Conservation (phyloP, 2,329 filamentous ascomycete genomes). For the Chaetomiaceae sp. region DNA sequence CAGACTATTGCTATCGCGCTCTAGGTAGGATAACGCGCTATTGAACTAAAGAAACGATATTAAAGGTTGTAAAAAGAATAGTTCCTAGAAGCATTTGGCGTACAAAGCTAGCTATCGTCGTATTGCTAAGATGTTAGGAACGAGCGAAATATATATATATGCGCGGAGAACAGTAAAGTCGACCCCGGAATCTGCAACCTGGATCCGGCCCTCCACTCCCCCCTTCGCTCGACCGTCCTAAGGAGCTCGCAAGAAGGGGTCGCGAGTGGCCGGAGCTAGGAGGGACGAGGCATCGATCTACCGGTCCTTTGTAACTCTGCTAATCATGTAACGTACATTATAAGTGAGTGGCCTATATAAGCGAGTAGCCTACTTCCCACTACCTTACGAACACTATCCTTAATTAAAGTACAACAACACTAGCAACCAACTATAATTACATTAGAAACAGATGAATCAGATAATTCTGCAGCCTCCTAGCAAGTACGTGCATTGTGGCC, state of each 20-base stretch:
- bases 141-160: constrained; percentile 17
- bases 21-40: constrained; percentile 3
- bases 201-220: background rate
- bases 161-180: constrained; percentile 11
- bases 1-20: constrained; percentile 11
- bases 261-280: background rate
- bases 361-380: too few relatives aligned
- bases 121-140: constrained; percentile 6
- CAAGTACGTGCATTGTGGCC: too few relatives aligned
- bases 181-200: constrained; percentile 12
- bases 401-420: too few relatives aligned
- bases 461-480: too few relatives aligned
- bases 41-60: constrained; percentile 9
- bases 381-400: too few relatives aligned
- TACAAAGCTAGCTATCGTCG: constrained; percentile 13
- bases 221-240: background rate
- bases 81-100: constrained; percentile 13
- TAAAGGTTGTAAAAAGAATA: constrained; percentile 7
- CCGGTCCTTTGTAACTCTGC: too few relatives aligned
- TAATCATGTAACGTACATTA: too few relatives aligned
- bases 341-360: too few relatives aligned
- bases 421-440: too few relatives aligned
- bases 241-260: constrained; percentile 11
- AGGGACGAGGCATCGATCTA: constrained; percentile 8
- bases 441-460: too few relatives aligned